Conservation (phyloP, 2,329 filamentous ascomycete genomes). For the Aspergillus sp. region DNA sequence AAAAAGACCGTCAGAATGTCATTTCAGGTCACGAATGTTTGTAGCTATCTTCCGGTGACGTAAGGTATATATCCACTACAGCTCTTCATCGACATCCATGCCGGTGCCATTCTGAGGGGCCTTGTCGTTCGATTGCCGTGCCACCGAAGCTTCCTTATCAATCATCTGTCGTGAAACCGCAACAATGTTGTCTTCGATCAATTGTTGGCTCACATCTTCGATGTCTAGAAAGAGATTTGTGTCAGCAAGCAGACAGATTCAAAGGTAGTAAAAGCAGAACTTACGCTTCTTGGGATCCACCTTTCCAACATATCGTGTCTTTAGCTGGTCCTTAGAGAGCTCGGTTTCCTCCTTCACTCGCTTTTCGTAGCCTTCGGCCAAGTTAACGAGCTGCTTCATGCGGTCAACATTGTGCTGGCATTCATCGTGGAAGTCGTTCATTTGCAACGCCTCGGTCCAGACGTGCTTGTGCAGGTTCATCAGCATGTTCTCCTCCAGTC, state of each 20-base stretch:
- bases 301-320: constrained; percentile 98
- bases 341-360: constrained; percentile 98
- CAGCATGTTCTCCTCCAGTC: constrained; percentile 97
- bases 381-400: constrained; percentile 79
- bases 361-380: constrained; percentile 98
- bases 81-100: constrained; percentile 70
- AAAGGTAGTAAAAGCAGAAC: constrained; percentile 24
- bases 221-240: constrained; percentile 61
- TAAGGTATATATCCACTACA: constrained; percentile 32
- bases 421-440: constrained; percentile 91
- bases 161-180: constrained; percentile 99
- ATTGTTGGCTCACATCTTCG: constrained; percentile 90
- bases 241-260: constrained; percentile 14
- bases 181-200: constrained; percentile 99
- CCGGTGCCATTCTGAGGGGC: constrained; percentile 48
- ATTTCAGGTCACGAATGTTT: neutral
- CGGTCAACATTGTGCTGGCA: constrained; percentile 82
- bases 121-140: constrained; percentile 55
- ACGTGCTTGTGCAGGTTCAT: constrained; percentile 99
- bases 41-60: constrained; percentile 1
- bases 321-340: constrained; percentile 92
- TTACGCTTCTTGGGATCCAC: constrained; percentile 95
- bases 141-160: constrained; percentile 95
- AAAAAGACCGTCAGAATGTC: neutral
- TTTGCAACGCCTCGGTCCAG: constrained; percentile 95